A percentile compares a stretch with the other conserved stretches of the same genome.
Evolutionary conservation across 2,329 filamentous ascomycete genomes (phyloP).

Genomic region (Talaromyces islandicus): DNA sequence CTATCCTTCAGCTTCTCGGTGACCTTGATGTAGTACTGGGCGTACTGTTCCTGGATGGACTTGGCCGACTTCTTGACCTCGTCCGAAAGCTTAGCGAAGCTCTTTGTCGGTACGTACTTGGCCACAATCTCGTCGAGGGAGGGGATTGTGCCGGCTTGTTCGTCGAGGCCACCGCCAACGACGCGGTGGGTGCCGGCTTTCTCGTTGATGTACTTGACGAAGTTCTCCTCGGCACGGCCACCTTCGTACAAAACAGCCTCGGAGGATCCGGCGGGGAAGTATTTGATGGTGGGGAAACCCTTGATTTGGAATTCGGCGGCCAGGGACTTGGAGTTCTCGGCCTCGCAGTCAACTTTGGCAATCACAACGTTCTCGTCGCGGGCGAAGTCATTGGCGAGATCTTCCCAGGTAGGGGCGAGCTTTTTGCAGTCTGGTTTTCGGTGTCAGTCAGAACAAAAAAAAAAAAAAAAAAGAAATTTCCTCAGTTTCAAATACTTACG

Average conservation of each 20-base stretch:
- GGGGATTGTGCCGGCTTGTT: slow-evolving; percentile 74
- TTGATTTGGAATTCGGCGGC: slow-evolving; percentile 70
- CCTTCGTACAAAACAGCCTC: slow-evolving; percentile 66
- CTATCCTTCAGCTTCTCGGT: slow-evolving; percentile 78
- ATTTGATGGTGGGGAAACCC: slow-evolving; percentile 96
- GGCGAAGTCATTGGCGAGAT: slow-evolving; percentile 72
- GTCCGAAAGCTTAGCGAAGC: slow-evolving; percentile 58
- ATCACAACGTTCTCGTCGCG: slow-evolving; percentile 74
- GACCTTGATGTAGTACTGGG: slow-evolving; percentile 89
- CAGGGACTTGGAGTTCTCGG: slow-evolving; percentile 72
- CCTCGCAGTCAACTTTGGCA: slow-evolving; percentile 93
- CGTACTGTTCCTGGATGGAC: slow-evolving; percentile 70
- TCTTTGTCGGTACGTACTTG: slow-evolving; percentile 60
- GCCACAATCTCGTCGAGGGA: slow-evolving; percentile 69
- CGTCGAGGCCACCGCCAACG: slow-evolving; percentile 72
- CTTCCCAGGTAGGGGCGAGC: slow-evolving; percentile 86
- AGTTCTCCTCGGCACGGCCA: slow-evolving; percentile 67
- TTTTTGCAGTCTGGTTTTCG: slow-evolving; percentile 72
- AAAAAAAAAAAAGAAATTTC: no score
- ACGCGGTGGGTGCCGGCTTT: slow-evolving; percentile 83
- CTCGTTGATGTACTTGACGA: slow-evolving; percentile 78
- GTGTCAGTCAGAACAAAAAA: neutral
- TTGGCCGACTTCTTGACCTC: slow-evolving; percentile 69
- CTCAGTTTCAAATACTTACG: slow-evolving; percentile 54
- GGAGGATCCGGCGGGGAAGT: slow-evolving; percentile 80